Base-by-base conservation (phyloP, 2,329 filamentous ascomycete genomes). In the Trematosphaeria pertusa region DNA sequence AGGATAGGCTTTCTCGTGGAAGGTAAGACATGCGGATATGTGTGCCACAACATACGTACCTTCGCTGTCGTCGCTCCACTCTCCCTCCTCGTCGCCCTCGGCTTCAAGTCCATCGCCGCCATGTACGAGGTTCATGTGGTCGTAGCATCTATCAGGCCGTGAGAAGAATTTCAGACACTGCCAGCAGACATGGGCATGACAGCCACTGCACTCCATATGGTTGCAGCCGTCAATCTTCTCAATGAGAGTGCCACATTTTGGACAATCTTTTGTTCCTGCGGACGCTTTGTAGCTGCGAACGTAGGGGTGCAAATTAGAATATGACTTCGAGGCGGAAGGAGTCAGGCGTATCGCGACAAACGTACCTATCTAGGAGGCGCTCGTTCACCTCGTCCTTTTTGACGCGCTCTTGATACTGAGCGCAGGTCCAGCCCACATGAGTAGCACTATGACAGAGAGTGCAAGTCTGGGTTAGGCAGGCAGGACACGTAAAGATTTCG, bases 221-320 rank as follows among this genome's bases (percentile, higher is more conserved):
- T 79, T 72, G 47, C 78, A 81, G 0, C 78, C 78, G 0, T 63
- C 63, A 0, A 46, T 57, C 61, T 79, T 80, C 46, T 78, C 70
- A 1, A 80, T 71, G 1, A 65, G 40, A 2, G 69, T 72, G 10
- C 54, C 60, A 46, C 78, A 72, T n/a, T 58, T 59, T 4, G 50
- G 59, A 33, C 56, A 65, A 18, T 56, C 52, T 37, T 62, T 62
- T 8, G 54, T 56, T 9, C 50, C 52, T 19, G 46, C 19, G 9
- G 26, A 17, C 14, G 36, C 42, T 43, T 62, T 61, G 38, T 45
- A 52, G 11, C n/a, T n/a, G n/a, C n/a, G n/a, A n/a, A n/a, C n/a
- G n/a, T n/a, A n/a, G n/a, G n/a, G n/a, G n/a, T n/a, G n/a, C n/a
- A n/a, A n/a, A n/a, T n/a, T n/a, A n/a, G n/a, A n/a, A n/a, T n/a